Evolutionary conservation across 2,329 filamentous ascomycete species (phyloP), one percentile per base, ranked within the genome.

Genomic region (Claviceps sp.): DNA sequence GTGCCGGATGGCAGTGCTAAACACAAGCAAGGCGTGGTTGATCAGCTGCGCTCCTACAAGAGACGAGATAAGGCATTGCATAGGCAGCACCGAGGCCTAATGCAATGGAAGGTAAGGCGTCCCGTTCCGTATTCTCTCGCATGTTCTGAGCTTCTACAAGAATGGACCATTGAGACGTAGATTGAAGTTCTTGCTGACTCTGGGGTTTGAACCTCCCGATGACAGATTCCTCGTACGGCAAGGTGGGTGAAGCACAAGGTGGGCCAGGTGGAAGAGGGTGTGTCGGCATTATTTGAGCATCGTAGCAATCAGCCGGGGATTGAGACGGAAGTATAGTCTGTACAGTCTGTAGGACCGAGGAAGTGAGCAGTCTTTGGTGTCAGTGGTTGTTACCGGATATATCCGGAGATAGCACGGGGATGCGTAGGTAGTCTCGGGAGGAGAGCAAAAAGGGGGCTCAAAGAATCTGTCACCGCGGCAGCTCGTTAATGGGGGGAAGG

Each of bases 291-390:
- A 4, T 80, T 86, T 57, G 72, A 79, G 48, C 80, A 85, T 61
- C 67, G 72, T 50, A 76, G 79, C 17, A 77, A 80, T 59, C 73
- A 75, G 36, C 63, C 66, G 9, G 80, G 78, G 1, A 72, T 86
- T 57, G 83, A 87, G 71, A 86, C 82, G 17, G 84, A 88, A 66
- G 80, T 82, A 40, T 86, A 65, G 71, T 2, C 20, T 20, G 20
- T 20, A 20, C 2, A 20, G n/a, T 7, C 1, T 20, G 16, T 2
- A 7, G 13, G 5, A 14, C 7, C 3, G n/a, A 42, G 20, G 40
- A 42, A 22, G 40, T 9, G 17, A 20, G 17, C 17, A 11, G 8
- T 42, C 17, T 4, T 20, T 42, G 39, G 13, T 22, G n/a, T 42
- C 39, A 13, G 4, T 40, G 14, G 29, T 34, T 34, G 9, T 34